A percentile compares a stretch with the other conserved stretches of the same genome.
Evolutionary conservation across 2,329 filamentous ascomycete genomes (phyloP).

Genomic region (Akanthomyces uredinophilus): DNA sequence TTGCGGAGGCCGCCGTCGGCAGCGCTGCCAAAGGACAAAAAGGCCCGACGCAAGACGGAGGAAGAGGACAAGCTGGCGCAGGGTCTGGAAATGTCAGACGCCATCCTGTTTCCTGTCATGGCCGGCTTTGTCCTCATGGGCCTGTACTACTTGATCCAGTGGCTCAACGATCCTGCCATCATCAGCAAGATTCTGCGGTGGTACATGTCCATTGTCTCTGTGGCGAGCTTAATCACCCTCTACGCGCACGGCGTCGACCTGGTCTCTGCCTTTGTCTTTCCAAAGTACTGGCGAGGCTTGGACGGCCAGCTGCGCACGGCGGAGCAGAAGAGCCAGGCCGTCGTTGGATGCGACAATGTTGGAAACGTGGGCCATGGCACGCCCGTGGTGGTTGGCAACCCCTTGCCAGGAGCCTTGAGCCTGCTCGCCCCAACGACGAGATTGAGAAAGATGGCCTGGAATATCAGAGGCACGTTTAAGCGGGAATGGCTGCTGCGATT

Average conservation of each 20-base stretch:
- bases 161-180: slow-evolving; percentile 73
- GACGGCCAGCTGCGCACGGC: slow-evolving; percentile 41
- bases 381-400: slow-evolving; percentile 21
- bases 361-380: slow-evolving; percentile 26
- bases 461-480: slow-evolving; percentile 43
- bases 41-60: slow-evolving; percentile 36
- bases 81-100: slow-evolving; percentile 64
- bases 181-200: slow-evolving; percentile 77
- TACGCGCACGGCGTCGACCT: slow-evolving; percentile 67
- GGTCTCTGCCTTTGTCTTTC: slow-evolving; percentile 64
- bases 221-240: slow-evolving; percentile 71
- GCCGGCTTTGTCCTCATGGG: slow-evolving; percentile 67
- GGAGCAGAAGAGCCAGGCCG: slow-evolving; percentile 35
- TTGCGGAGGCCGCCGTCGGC: slow-evolving; percentile 80
- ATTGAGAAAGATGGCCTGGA: slow-evolving; percentile 36
- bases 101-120: slow-evolving; percentile 75
- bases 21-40: slow-evolving; percentile 48
- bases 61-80: slow-evolving; percentile 46
- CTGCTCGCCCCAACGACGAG: slow-evolving; percentile 29
- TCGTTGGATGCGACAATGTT: slow-evolving; percentile 32
- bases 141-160: slow-evolving; percentile 86
- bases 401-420: slow-evolving; percentile 28
- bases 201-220: slow-evolving; percentile 76
- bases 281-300: slow-evolving; percentile 56
- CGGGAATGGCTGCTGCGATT: slow-evolving; percentile 48